Evolutionary conservation across 345 rosid genomes (phyloP).

Genomic region (Erucastrum elatum): DNA sequence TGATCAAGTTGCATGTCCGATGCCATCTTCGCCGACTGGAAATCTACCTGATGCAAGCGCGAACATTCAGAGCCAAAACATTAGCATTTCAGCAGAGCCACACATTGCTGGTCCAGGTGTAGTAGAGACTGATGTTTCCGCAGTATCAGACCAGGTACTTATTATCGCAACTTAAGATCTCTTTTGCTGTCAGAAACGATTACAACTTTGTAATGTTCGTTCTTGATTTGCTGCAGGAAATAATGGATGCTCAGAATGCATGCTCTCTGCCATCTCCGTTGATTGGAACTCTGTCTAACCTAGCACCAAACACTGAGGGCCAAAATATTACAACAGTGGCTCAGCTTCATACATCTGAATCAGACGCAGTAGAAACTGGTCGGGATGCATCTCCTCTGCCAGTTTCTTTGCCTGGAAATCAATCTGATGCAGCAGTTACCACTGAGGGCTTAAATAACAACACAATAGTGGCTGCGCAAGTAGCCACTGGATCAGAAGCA

Average conservation of each 20-base stretch:
- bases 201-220: slow-evolving; percentile 11
- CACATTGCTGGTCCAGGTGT: slow-evolving; percentile 20
- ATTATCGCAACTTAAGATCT: slow-evolving; percentile 6
- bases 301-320: slow-evolving; percentile 13
- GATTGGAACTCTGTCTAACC: slow-evolving; percentile 33
- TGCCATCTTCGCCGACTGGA: slow-evolving; percentile 28
- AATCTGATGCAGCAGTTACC: slow-evolving; percentile 34
- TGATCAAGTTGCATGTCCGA: slow-evolving; percentile 28
- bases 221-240: slow-evolving; percentile 10
- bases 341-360: slow-evolving; percentile 20
- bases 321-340: slow-evolving; percentile 13
- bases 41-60: slow-evolving; percentile 16
- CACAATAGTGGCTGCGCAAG: slow-evolving; percentile 28
- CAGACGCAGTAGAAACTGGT: slow-evolving; percentile 19
- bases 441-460: slow-evolving; percentile 30
- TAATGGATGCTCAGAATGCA: slow-evolving; percentile 22
- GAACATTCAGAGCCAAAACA: slow-evolving; percentile 21
- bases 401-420: slow-evolving; percentile 35
- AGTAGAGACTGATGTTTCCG: slow-evolving; percentile 25
- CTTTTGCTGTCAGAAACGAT: slow-evolving; percentile 5
- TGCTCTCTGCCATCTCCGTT: slow-evolving; percentile 27
- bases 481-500: slow-evolving; percentile 16
- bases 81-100: slow-evolving; percentile 29
- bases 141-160: slow-evolving; percentile 18
- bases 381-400: slow-evolving; percentile 28